These are phyloP conservation scores for Acer campestre DNA, from an alignment of 345 rosid species.

Conservation along the genomic window DNA sequence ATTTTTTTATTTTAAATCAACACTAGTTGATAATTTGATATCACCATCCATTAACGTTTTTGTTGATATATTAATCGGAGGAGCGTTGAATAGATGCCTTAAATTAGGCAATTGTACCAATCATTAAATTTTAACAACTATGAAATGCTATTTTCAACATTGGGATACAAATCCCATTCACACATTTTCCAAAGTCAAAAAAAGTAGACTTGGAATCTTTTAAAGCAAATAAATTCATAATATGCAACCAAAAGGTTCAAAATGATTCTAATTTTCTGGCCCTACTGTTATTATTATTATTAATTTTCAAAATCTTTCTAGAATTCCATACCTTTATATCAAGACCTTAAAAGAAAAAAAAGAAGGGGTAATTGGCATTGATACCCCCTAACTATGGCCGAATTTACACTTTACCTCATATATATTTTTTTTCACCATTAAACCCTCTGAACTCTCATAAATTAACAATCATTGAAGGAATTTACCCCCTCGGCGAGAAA, in stretches of 20 bases:
- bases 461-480: too few relatives aligned
- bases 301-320: background rate
- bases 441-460: too few relatives aligned
- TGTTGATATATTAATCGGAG: background rate
- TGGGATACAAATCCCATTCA: background rate
- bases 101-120: background rate
- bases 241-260: background rate
- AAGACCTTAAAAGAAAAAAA: background rate
- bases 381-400: too few relatives aligned
- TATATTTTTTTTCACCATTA: too few relatives aligned
- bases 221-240: too few relatives aligned
- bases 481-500: too few relatives aligned
- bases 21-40: too few relatives aligned
- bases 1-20: too few relatives aligned
- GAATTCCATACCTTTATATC: background rate
- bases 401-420: too few relatives aligned
- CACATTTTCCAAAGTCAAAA: conserved; percentile 5
- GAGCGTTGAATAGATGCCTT: background rate
- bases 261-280: background rate
- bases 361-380: too few relatives aligned
- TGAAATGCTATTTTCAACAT: background rate
- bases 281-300: background rate
- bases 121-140: background rate
- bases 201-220: background rate
- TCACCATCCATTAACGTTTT: background rate